Evolutionary conservation across 2,329 filamentous ascomycete genomes (phyloP), one percentile per base, ranked within the genome.

Genomic region (Exophiala phaeomuriformis): DNA sequence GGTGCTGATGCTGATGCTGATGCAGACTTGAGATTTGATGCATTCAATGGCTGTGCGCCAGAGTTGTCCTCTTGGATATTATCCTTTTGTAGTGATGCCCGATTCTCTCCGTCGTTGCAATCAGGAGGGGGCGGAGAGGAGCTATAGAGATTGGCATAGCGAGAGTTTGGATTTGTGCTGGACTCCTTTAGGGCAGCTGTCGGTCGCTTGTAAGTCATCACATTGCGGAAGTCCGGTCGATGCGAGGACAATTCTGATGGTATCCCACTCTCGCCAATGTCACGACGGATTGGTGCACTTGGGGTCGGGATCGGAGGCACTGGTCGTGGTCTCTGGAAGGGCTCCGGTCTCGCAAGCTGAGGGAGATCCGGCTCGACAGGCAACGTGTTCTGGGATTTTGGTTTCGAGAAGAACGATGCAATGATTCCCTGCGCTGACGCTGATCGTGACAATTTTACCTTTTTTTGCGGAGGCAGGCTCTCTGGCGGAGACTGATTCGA

Each of bases 391-490:
- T 55, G 48, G n/a, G 31, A 33, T 27, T n/a, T 28, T 4, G 48
- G 46, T 41, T 45, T 57, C 32, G 42, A 48, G 53, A 47, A 81
- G 66, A 80, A 81, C 53, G 65, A 74, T 3, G 74, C 72, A 43
- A 82, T 77, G 46, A 67, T 75, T 29, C 74, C 75, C 63, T 81
- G 78, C 1, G 72, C 74, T 56, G 72, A 68, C 27, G 65, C 68
- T 62, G 68, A 70, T 49, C 69, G 69, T 64, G 70, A 58, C 58
- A 57, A 67, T 60, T 61, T 67, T 51, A 56, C 64, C 55, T 65
- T 71, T 52, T 52, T 67, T 56, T 51, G 60, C 54, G 63, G 63
- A 39, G 62, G 63, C 47, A 68, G 60, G 57, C 28, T 66, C 58
- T 35, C 68, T 61, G 53, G 58, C 68, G 35, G 64, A 60, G 46